Evolutionary conservation across 2,329 filamentous ascomycete species (phyloP).

Genomic region (Pyrenochaeta sp.): DNA sequence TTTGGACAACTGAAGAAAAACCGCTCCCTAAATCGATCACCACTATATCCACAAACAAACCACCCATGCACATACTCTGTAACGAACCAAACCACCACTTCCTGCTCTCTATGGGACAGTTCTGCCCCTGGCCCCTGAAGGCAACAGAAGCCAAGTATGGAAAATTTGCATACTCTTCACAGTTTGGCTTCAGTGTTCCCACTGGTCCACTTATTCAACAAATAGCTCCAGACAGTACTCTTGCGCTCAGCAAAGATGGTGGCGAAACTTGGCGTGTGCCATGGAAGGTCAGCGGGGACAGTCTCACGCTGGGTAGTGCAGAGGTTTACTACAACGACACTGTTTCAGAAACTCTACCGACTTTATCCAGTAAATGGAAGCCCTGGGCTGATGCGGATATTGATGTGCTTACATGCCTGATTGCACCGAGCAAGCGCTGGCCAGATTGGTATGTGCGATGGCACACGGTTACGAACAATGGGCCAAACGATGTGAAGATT

Average conservation of each 20-base stretch:
- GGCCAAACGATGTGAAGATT: neutral
- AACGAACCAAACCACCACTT: conserved; percentile 46
- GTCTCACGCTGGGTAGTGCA: conserved; percentile 8
- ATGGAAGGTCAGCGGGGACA: conserved; percentile 36
- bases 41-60: conserved; percentile 16
- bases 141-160: conserved; percentile 48
- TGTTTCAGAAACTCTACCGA: conserved; percentile 14
- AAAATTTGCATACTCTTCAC: conserved; percentile 47
- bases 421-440: conserved; percentile 36
- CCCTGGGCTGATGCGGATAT: conserved; percentile 42
- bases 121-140: conserved; percentile 48
- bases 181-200: conserved; percentile 51
- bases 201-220: conserved; percentile 51
- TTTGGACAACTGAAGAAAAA: conserved; percentile 59
- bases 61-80: conserved; percentile 58
- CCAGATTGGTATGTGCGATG: conserved; percentile 41
- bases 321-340: conserved; percentile 4
- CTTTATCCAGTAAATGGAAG: conserved; percentile 32
- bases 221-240: conserved; percentile 51
- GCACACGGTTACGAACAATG: conserved; percentile 26
- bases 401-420: conserved; percentile 28
- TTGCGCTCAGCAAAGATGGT: conserved; percentile 49
- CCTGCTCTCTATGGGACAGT: conserved; percentile 43
- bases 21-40: conserved; percentile 27
- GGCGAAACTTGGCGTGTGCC: conserved; percentile 52